Base-by-base conservation (phyloP, 805 yeast genomes). In the Starmerella riodocensis region DNA sequence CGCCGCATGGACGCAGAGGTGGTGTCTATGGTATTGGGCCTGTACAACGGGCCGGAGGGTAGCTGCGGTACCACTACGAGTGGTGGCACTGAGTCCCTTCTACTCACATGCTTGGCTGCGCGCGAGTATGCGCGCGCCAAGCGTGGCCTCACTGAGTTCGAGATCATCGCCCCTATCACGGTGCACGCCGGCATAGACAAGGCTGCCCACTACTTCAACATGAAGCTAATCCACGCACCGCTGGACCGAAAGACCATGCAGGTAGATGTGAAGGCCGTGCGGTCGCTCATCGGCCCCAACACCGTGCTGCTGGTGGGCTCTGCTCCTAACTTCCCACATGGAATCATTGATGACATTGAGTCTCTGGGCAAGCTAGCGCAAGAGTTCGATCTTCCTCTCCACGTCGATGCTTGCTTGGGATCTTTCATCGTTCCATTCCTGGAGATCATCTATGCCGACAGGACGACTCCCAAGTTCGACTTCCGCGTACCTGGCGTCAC, bases 321-420 rank as follows among this genome's bases (percentile, higher is more conserved):
- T 1, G 95, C 96, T 6, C 97, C 98, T 29, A 88, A 88, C 63
- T 88, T 77, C 61, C 97, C 98, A 3, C 96, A 88, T 57, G 98
- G 98, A 11, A 80, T 91, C 34, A 74, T 84, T 42, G 98, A 88
- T 61, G 91, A 88, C 54, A 85, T 88, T 43, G 79, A 70, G 48
- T 73, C 67, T 1, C 66, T 88, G 19, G 73, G 91, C 21, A 53
- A 68, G 25, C 49, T 85, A 22, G 91, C 88, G 0, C 50, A 70
- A n/a, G 65, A 62, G 33, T 63, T 80, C 58, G 59, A 69, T n/a
- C 73, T 91, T 32, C 96, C 95, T 1, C 66, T 91, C 19, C 98
- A 88, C 53, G 96, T 91, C 34, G 98, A 88, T 58, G 88, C 95
- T 31, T 88, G 98, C 57, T 64, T 88, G 24, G 98, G 98, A 1